Base-by-base conservation (phyloP, 805 yeast species). In the Pichia sporocuriosa region DNA sequence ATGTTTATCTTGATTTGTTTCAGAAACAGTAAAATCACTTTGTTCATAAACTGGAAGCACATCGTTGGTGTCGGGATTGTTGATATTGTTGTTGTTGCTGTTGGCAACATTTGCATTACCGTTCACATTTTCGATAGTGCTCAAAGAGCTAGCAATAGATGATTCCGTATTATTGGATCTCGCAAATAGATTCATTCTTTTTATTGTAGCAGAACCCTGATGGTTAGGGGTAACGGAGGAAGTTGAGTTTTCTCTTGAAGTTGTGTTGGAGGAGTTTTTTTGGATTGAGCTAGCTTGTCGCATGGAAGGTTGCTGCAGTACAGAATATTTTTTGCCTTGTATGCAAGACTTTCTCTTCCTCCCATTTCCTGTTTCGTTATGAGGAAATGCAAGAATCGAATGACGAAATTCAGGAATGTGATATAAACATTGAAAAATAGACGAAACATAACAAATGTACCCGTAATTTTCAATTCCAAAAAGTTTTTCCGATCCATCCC, bases 391-490 rank as follows among this genome's bases (percentile, higher is more conserved):
- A 37, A 78, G 58, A 2, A 84, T 57, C 40, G 69, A 70, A 15
- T 67, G 61, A 35, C 97, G 73, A 54, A 93, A 87, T 23, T 72
- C 73, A 21, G 73, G 70, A 4, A 90, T 73, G 63, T 84, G 81
- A 66, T 76, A 90, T 9, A 90, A 70, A 50, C 95, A 86, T 59
- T 93, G 98, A 20, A 93, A 65, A 24, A 93, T 84, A 9, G 96
- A 86, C 54, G 93, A 93, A 62, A 95, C 85, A 65, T 90, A 90
- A 65, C 97, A 93, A 0, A 97, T 88, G 58, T 88, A 82, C 2
- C 95, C 95, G 54, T 83, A 84, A 56, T 84, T 84, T 57, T 84
- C 93, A 73, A 82, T 76, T 1, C 94, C 94, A 58, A 75, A 84
- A 19, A 84, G 72, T 58, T 82, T 84, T 46, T 73, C 67, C 6